Evolutionary conservation across 75 land plant genomes (phyloP), one percentile per base, ranked within the genome.

Genomic region (Selaginella moellendorffii): DNA sequence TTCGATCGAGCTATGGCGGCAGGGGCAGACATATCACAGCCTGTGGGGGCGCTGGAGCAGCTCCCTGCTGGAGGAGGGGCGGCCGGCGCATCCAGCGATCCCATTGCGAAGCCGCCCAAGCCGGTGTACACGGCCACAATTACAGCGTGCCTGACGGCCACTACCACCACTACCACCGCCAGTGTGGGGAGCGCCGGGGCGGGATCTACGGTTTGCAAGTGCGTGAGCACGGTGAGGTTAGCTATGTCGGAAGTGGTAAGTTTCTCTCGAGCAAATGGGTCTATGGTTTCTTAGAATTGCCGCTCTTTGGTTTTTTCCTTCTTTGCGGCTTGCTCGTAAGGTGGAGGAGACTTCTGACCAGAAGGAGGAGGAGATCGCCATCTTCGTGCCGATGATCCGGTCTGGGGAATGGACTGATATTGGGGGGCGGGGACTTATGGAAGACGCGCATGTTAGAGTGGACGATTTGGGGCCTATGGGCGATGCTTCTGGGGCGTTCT

Each of bases 321-420:
- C 5, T 36, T 36, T 36, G 46, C 10, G 10, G 5, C 10, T 36
- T 36, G 46, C 14, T 36, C 10, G 14, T 36, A 36, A 36, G 46
- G 46, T 36, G 5, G 46, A 36, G 46, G 14, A 36, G 46, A 5
- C 14, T 36, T 36, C n/a, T n/a, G n/a, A n/a, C 5, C 10, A 36
- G 46, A 14, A 36, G 5, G 14, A 36, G 46, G 14, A 36, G 46
- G 46, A 36, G 14, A 36, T 5, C 46, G 14, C 46, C 14, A 79
- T 74, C 0, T 84, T 74, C 53, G 31, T 74, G 46, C 87, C 87
- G 1, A 27, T 72, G 58, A 68, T 84, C 24, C 79, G 87, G 9
- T 84, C 87, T 62, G 87, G 87, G 28, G 83, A 76, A 24, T 84
- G 83, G 77, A 61, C 84, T 28, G 83, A 84, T 63, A 74, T 78